Base-by-base conservation (phyloP, 2,329 filamentous ascomycete genomes). In the Xylaria digitata region DNA sequence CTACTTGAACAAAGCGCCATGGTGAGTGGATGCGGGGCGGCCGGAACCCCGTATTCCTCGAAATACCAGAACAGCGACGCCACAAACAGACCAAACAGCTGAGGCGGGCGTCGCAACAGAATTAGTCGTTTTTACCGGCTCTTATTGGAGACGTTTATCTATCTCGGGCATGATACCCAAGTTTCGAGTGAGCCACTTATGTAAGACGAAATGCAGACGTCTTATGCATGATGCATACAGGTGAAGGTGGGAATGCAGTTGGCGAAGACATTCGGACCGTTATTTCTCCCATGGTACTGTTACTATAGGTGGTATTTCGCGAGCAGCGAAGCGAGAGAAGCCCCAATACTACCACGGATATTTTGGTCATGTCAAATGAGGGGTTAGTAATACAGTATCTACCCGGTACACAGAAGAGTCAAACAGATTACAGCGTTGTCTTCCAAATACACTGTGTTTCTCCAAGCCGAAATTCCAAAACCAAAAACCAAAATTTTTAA, bases 231-330 rank as follows among this genome's bases (percentile, higher is more conserved):
- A 48, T 48, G 42, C 48, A 59, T n/a, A 50, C 54, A 43, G 48
- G 49, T 34, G 58, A 37, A 40, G 23, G 23, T 30, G 9, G 26
- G 37, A 13, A 19, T 34, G 30, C 43, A 46, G 40, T 11, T 30
- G 43, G 19, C 50, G 46, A 43, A 37, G 26, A 42, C 19, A 58
- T 54, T 63, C 54, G 48, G 53, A 43, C 53, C 53, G 48, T 66
- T 49, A 42, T 30, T 11, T 50, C n/a, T 23, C 37, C 21, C 13
- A 21, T 37, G 32, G 11, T 37, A 37, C 49, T 37, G 26, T 23
- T 53, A 48, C 30, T 34, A 43, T 42, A n/a, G 37, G 37, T 50
- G 42, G 42, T 61, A 21, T 32, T 52, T 37, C 32, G n/a, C 23
- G 6, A 8, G n/a, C 45, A 6, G 21, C 32, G 23, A 49, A 60